Conservation (phyloP, 2,329 filamentous ascomycete species). For the Calonectria hawksworthii region DNA sequence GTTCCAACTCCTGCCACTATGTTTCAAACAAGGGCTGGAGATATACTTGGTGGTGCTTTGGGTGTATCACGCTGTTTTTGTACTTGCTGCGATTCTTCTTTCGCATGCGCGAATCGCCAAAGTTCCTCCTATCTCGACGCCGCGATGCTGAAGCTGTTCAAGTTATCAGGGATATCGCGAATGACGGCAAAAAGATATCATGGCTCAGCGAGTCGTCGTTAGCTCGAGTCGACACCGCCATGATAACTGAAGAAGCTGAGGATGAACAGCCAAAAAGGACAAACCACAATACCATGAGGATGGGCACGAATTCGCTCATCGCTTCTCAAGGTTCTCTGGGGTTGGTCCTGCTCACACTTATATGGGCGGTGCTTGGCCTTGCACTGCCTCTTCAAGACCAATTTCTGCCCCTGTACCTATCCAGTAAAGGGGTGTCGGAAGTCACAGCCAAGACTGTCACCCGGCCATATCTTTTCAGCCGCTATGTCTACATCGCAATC, state of each 20-base stretch:
- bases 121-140: neutral
- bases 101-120: neutral
- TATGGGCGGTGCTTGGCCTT: neutral
- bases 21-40: slow-evolving; percentile 9
- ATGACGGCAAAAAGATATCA: neutral
- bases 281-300: neutral
- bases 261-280: neutral
- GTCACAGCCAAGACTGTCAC: neutral
- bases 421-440: neutral
- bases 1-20: neutral
- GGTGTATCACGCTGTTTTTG: neutral
- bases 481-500: neutral
- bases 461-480: neutral
- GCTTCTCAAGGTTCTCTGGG: neutral
- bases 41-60: slow-evolving; percentile 3
- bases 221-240: neutral
- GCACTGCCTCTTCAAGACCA: neutral
- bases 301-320: neutral
- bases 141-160: neutral
- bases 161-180: neutral
- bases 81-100: neutral
- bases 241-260: neutral
- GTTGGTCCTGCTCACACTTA: neutral
- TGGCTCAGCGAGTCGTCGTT: neutral
- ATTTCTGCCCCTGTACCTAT: neutral